Evolutionary conservation across 2,329 filamentous ascomycete genomes (phyloP), one percentile per base, ranked within the genome.

Genomic region (Myriangium duriaei): DNA sequence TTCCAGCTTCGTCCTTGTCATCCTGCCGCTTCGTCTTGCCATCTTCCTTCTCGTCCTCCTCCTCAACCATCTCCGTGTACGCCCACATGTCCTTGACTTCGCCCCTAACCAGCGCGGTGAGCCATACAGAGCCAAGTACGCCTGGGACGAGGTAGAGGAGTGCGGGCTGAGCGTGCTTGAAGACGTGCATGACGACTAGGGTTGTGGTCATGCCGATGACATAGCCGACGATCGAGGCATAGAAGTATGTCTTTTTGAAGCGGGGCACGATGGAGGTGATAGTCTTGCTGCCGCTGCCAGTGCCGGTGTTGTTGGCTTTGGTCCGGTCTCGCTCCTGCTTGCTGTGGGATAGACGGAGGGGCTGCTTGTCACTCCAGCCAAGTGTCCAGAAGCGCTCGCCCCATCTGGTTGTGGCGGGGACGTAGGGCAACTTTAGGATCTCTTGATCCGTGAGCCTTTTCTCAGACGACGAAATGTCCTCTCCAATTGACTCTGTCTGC

Each of bases 111-210:
- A 77, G 48, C 0, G 80, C 88, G 2, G 81, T 91, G 3, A 76
- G 58, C 80, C 84, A 92, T 1, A 91, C 54, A 1, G 79, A 72
- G 1, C 72, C 67, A 4, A 95, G 62, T 0, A 96, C 84, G 1
- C 82, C 79, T 0, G 88, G 88, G 0, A 96, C 91, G 5, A 98
- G 74, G 54, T 96, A 96, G 11, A 98, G 64, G 19, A 98, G 68
- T 5, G 91, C 88, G 0, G 88, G 88, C 54, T 98, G 88, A 2
- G 83, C 84, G 45, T 84, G 84, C 32, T 79, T 71, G 51, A 76
- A 91, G 7, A 84, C 62, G 34, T 86, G 68, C 61, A 96, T 80
- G 50, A 86, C 81, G 0, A 70, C 63, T 12, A 95, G 60, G 0
- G 88, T 95, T 2, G 69, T 65, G 2, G 85, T 44, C 76, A 96